phyloP scores from a whole-genome alignment of 208 protist genomes.

The Trypanosoma congolense region DNA sequence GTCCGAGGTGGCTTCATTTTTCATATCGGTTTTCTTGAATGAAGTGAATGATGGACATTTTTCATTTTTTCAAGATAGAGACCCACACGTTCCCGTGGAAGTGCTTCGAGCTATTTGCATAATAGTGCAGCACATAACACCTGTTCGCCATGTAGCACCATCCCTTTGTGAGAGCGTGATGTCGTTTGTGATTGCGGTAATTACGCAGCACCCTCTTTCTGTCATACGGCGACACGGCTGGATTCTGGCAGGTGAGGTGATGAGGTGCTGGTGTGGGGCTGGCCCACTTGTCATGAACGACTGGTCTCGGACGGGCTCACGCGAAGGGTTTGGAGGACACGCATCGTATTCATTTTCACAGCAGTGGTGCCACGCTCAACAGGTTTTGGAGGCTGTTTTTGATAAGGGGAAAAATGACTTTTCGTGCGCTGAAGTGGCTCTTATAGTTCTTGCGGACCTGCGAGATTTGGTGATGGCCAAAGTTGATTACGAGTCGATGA shows the following conservation, averaged over 20 bases:
- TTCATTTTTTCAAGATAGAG: conserved; percentile 56
- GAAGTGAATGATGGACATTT: conserved; percentile 51
- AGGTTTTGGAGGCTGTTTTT: conserved; percentile 33
- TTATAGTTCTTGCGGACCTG: conserved; percentile 40
- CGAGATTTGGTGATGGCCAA: conserved; percentile 48
- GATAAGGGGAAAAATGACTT: conserved; percentile 29
- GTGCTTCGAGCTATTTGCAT: conserved; percentile 30
- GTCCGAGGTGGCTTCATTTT: conserved; percentile 33
- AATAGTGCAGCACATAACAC: conserved; percentile 26
- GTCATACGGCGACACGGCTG: conserved; percentile 29
- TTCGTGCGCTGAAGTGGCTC: conserved; percentile 33
- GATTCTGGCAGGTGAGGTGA: conserved; percentile 35
- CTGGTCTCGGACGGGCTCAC: background rate
- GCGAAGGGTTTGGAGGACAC: conserved; percentile 10
- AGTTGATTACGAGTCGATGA: conserved; percentile 36
- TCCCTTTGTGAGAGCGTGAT: conserved; percentile 24
- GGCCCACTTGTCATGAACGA: conserved; percentile 30
- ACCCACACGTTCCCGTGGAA: conserved; percentile 61
- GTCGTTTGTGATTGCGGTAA: conserved; percentile 27
- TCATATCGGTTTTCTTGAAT: conserved; percentile 46
- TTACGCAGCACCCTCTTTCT: conserved; percentile 25
- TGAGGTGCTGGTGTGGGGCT: conserved; percentile 52
- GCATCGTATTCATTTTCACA: conserved; percentile 33
- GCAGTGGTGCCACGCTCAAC: conserved; percentile 35
- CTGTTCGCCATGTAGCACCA: conserved; percentile 20